These are phyloP conservation scores for Areca catechu DNA, from an alignment of 176 grass and related monocot species.

Conservation along the genomic window DNA sequence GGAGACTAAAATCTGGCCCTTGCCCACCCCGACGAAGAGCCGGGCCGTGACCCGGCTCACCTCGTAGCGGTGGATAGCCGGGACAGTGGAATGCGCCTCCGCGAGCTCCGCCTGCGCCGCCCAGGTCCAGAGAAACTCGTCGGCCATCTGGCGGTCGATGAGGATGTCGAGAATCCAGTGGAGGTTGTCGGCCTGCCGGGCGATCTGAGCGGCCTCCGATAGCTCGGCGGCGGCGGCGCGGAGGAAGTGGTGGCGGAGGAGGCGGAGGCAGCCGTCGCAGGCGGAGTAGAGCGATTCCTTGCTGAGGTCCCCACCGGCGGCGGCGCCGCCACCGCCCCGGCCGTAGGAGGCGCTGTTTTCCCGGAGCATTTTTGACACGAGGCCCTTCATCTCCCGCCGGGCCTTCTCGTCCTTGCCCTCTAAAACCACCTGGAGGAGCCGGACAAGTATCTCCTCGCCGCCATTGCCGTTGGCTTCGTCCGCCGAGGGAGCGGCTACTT, in stretches of 20 bases:
- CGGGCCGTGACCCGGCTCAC: conserved; percentile 75
- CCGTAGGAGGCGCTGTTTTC: conserved; percentile 52
- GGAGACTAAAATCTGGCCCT: conserved; percentile 84
- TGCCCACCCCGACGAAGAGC: conserved; percentile 81
- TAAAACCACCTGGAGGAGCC: conserved; percentile 84
- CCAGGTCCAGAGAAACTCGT: conserved; percentile 88
- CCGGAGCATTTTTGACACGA: conserved; percentile 96
- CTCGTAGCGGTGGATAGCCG: conserved; percentile 82
- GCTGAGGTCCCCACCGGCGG: conserved; percentile 55
- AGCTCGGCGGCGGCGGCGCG: conserved; percentile 39
- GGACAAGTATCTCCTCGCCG: conserved; percentile 71
- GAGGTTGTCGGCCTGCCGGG: conserved; percentile 87
- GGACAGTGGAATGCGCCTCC: conserved; percentile 60
- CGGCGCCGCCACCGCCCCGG: conserved; percentile 19
- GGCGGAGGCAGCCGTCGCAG: conserved; percentile 60
- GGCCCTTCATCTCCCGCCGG: conserved; percentile 90
- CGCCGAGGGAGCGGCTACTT: conserved; percentile 22
- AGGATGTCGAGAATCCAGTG: conserved; percentile 97
- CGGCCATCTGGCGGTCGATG: conserved; percentile 82
- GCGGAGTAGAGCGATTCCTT: conserved; percentile 89
- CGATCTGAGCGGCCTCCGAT: conserved; percentile 45
- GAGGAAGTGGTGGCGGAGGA: conserved; percentile 57
- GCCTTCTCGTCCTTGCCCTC: conserved; percentile 98
- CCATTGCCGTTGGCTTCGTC: conserved; percentile 30
- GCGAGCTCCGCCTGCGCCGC: conserved; percentile 53